These are phyloP conservation scores for Alternaria gansuensis DNA, from an alignment of 2,329 filamentous ascomycete genomes.

Conservation along the genomic window DNA sequence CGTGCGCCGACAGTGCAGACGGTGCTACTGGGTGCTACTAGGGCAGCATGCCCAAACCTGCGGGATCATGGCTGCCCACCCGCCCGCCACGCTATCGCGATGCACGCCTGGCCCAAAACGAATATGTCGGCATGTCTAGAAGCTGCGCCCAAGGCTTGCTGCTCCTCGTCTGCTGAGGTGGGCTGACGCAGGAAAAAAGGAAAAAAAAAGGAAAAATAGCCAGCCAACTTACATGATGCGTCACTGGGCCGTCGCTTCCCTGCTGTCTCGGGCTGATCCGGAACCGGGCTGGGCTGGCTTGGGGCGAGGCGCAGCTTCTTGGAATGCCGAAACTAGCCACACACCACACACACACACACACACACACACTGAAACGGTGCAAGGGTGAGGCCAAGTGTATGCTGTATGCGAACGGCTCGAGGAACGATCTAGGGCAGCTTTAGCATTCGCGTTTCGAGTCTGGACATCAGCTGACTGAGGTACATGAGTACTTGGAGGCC, in stretches of 20 bases:
- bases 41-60: conserved; percentile 25
- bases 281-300: conserved; percentile 14
- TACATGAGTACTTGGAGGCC: conserved; percentile 3
- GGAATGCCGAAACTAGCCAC: conserved; percentile 20
- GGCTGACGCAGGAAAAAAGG: conserved; percentile 11
- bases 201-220: conserved; percentile 2
- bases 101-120: conserved; percentile 19
- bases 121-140: conserved; percentile 21
- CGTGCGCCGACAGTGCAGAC: conserved; percentile 23
- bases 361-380: conserved; percentile 10
- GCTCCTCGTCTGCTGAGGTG: conserved; percentile 13
- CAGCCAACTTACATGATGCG: conserved; percentile 25
- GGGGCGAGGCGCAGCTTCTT: conserved; percentile 13
- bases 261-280: conserved; percentile 24
- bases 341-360: conserved; percentile 11
- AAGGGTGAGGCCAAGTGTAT: conserved; percentile 7
- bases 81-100: conserved; percentile 16
- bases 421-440: neutral
- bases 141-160: conserved; percentile 16
- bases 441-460: conserved; percentile 2
- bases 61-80: conserved; percentile 28
- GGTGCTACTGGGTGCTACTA: neutral
- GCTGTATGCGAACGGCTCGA: conserved; percentile 12
- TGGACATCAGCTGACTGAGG: conserved; percentile 9
- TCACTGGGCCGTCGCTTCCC: conserved; percentile 21